phyloP scores from a whole-genome alignment of 805 yeast genomes.

The Saccharomycopsis sp. region DNA sequence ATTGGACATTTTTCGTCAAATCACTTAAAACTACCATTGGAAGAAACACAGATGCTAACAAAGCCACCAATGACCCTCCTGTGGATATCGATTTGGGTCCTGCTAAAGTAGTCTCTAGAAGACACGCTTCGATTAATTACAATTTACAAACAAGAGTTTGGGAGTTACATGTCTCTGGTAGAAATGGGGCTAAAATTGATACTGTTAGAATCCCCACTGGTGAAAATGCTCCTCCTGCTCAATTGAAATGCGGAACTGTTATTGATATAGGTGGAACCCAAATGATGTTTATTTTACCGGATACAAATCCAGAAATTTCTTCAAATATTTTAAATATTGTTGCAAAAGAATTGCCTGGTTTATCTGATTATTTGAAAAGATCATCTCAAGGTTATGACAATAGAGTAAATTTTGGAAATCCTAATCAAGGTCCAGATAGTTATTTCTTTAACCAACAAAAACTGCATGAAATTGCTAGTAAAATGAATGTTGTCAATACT shows the following conservation, averaged over 20 bases:
- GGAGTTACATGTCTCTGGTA: conserved; percentile 76
- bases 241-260: conserved; percentile 77
- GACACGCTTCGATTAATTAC: conserved; percentile 77
- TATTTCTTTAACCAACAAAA: conserved; percentile 2
- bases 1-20: conserved; percentile 93
- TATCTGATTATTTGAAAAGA: conserved; percentile 20
- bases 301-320: conserved; percentile 63
- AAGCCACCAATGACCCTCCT: conserved; percentile 10
- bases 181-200: conserved; percentile 92
- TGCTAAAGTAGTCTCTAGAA: conserved; percentile 90
- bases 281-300: conserved; percentile 98
- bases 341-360: conserved; percentile 23
- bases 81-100: conserved; percentile 90
- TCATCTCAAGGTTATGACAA: conserved; percentile 13
- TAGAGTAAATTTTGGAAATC: conserved; percentile 14
- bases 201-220: conserved; percentile 40
- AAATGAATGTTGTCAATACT: conserved; percentile 2
- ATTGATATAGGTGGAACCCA: conserved; percentile 95
- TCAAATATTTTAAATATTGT: conserved; percentile 25
- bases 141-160: conserved; percentile 67
- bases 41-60: conserved; percentile 47
- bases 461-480: neutral
- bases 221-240: conserved; percentile 33
- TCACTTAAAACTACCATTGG: conserved; percentile 69
- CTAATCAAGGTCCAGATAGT: conserved; percentile 17